Percentiles rank a stretch among this genome's conserved stretches.
Conservation (phyloP, 768 basidiomycete genomes). For the Calocybe cyanea region DNA sequence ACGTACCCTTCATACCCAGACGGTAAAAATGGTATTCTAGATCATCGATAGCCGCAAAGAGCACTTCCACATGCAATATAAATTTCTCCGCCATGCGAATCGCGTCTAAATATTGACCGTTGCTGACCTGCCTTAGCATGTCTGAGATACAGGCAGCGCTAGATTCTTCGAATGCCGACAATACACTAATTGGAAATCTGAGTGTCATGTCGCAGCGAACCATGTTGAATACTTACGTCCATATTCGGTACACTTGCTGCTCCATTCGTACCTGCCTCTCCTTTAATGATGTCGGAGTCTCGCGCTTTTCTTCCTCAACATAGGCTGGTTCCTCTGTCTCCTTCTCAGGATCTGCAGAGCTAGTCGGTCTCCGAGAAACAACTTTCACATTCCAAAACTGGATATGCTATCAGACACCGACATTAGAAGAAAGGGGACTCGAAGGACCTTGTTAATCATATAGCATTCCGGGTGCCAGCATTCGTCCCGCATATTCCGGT, state of each 20-base stretch:
- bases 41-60: conserved; percentile 97
- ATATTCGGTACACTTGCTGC: conserved; percentile 95
- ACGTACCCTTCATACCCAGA: conserved; percentile 80
- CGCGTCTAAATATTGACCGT: conserved; percentile 92
- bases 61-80: conserved; percentile 95
- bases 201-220: conserved; percentile 6
- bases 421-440: neutral
- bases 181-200: conserved; percentile 49
- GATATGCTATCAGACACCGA: conserved; percentile 1
- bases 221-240: conserved; percentile 68
- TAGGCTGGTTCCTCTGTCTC: conserved; percentile 52
- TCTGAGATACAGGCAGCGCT: conserved; percentile 98
- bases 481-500: conserved; percentile 95
- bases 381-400: conserved; percentile 99
- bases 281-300: conserved; percentile 75
- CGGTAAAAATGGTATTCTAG: conserved; percentile 84
- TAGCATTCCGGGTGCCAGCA: conserved; percentile 99
- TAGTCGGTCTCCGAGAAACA: conserved; percentile 67
- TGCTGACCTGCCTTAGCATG: conserved; percentile 97
- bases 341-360: conserved; percentile 50
- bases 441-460: conserved; percentile 95
- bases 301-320: conserved; percentile 73
- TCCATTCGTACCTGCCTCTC: conserved; percentile 95
- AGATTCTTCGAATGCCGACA: conserved; percentile 98
- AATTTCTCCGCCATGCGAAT: conserved; percentile 99